Percentiles rank a stretch among this genome's conserved stretches.
phyloP scores from a whole-genome alignment of 176 grass and related monocot species.

The Zoysia japonica region DNA sequence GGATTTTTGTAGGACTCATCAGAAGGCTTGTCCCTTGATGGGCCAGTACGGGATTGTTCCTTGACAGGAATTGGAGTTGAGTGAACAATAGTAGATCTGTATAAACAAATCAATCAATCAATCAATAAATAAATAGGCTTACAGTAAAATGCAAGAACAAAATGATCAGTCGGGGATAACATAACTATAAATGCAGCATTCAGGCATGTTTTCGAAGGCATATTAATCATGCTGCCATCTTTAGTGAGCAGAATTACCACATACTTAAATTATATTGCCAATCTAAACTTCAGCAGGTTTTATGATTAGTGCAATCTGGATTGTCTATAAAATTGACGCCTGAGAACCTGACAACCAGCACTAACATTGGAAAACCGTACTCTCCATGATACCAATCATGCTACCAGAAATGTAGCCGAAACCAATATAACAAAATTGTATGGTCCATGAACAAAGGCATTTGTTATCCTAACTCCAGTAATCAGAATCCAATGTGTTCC shows the following conservation, averaged over 20 bases:
- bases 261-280: not conserved
- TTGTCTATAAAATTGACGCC: not conserved
- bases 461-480: conserved; percentile 15
- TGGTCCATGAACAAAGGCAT: not conserved
- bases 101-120: too few relatives aligned
- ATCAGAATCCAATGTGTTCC: not conserved
- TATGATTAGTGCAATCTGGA: not conserved
- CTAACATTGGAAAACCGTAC: conserved; percentile 5
- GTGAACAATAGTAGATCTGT: conserved; percentile 90
- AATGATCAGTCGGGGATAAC: not conserved
- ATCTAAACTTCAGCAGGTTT: not conserved
- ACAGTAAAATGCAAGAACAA: conserved; percentile 12
- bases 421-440: not conserved
- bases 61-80: conserved; percentile 65
- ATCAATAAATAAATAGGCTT: conserved; percentile 16
- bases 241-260: not conserved
- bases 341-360: not conserved
- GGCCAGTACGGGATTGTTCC: conserved; percentile 53
- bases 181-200: not conserved
- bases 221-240: conserved; percentile 6
- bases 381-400: not conserved
- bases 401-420: not conserved
- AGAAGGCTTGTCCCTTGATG: conserved; percentile 58
- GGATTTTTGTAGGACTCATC: conserved; percentile 56
- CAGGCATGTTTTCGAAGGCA: not conserved